Evolutionary conservation across 2,329 filamentous ascomycete genomes (phyloP).

Genomic region (Pestalotiopsis sp.): DNA sequence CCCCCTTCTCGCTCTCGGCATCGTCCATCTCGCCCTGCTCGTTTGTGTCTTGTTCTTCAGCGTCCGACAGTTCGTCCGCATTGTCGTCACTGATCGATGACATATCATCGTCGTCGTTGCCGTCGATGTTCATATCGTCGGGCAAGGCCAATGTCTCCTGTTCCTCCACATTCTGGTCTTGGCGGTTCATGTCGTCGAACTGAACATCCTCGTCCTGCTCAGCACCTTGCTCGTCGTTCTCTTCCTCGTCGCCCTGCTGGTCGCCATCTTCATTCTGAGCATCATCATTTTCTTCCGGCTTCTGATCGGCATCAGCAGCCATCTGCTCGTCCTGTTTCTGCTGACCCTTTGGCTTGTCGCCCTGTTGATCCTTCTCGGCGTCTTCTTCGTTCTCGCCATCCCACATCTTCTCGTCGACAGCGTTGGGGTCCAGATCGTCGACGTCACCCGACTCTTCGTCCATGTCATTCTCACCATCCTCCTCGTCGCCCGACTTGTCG

Average conservation of each 20-base stretch:
- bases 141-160: slow-evolving; percentile 81
- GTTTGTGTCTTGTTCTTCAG: slow-evolving; percentile 41
- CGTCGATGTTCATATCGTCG: slow-evolving; percentile 84
- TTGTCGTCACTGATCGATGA: slow-evolving; percentile 54
- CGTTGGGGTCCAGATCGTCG: slow-evolving; percentile 83
- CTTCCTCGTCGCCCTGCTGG: slow-evolving; percentile 47
- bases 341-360: slow-evolving; percentile 69
- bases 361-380: slow-evolving; percentile 79
- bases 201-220: slow-evolving; percentile 59
- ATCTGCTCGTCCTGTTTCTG: slow-evolving; percentile 65
- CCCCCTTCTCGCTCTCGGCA: slow-evolving; percentile 37
- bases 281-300: slow-evolving; percentile 61
- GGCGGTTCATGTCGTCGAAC: slow-evolving; percentile 56
- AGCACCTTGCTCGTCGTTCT: slow-evolving; percentile 61
- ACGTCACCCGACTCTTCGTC: slow-evolving; percentile 91
- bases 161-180: slow-evolving; percentile 77
- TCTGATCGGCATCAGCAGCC: slow-evolving; percentile 46
- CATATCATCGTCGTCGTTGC: slow-evolving; percentile 57
- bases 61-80: slow-evolving; percentile 58
- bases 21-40: slow-evolving; percentile 35
- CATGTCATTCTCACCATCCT: slow-evolving; percentile 70
- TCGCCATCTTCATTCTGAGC: slow-evolving; percentile 41
- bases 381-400: slow-evolving; percentile 81
- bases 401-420: slow-evolving; percentile 99
- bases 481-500: slow-evolving; percentile 62